phyloP scores from a whole-genome alignment of 202 grass and related monocot species.

The Saccharum hybrid region DNA sequence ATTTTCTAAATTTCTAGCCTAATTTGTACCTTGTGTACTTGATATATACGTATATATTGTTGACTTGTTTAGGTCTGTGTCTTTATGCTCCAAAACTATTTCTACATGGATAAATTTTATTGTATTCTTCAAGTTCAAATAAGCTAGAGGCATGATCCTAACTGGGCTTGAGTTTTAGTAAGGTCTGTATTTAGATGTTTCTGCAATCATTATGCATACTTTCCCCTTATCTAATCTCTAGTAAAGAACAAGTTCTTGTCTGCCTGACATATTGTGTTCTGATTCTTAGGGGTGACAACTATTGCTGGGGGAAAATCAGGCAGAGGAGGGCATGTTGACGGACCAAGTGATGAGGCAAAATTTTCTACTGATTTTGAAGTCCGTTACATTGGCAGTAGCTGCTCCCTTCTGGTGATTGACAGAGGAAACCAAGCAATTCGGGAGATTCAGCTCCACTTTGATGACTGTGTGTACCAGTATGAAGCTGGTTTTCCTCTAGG shows the following conservation, averaged over 20 bases:
- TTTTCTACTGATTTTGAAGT: constrained; percentile 98
- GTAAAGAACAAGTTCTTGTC: constrained; percentile 23
- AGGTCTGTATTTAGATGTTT: constrained; percentile 12
- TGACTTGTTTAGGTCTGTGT: constrained; percentile 2
- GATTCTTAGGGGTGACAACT: constrained; percentile 82
- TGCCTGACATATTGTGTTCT: constrained; percentile 36
- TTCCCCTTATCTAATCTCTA: constrained; percentile 12
- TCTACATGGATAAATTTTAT: background rate
- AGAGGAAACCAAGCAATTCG: constrained; percentile 90
- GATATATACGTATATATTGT: background rate
- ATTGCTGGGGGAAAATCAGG: constrained; percentile 92
- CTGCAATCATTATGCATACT: constrained; percentile 13
- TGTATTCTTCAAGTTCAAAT: constrained; percentile 13
- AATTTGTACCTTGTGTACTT: constrained; percentile 4
- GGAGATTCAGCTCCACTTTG: constrained; percentile 86
- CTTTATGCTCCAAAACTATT: background rate
- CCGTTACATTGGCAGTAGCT: constrained; percentile 87
- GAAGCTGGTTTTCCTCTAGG: constrained; percentile 85
- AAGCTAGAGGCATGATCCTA: background rate
- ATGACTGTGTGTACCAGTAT: constrained; percentile 90
- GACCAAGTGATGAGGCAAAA: constrained; percentile 87
- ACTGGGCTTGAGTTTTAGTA: constrained; percentile 3
- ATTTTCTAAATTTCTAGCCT: constrained; percentile 1
- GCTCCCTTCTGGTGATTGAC: constrained; percentile 95
- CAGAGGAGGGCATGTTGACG: constrained; percentile 84